A percentile compares a stretch with the other conserved stretches of the same genome.
phyloP scores from a whole-genome alignment of 352 stramenopile genomes.

The Globisporangium echinulatum region DNA sequence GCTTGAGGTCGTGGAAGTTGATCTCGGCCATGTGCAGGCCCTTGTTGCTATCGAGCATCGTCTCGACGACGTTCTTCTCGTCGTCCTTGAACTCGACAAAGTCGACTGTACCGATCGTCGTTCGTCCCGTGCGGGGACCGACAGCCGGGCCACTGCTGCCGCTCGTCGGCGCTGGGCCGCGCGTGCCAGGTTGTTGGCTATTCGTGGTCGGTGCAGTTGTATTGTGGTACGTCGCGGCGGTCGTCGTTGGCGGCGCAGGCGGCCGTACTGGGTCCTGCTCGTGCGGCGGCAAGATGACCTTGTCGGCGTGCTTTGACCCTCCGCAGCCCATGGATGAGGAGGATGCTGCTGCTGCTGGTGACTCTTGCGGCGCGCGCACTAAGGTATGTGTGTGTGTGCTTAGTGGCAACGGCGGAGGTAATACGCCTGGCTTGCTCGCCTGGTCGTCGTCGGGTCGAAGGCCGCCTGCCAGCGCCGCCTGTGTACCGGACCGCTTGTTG shows the following conservation, averaged over 20 bases:
- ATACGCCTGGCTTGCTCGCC: too few species aligned
- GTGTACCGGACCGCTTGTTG: too few species aligned
- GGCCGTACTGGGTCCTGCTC: slow-evolving; percentile 3
- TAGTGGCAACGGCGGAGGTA: too few species aligned
- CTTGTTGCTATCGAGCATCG: slow-evolving; percentile 86
- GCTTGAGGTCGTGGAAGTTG: slow-evolving; percentile 86
- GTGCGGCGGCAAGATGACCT: slow-evolving; percentile 3
- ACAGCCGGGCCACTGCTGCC: neutral
- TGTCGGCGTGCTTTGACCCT: slow-evolving; percentile 6
- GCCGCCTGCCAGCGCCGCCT: too few species aligned
- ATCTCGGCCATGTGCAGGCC: slow-evolving; percentile 83
- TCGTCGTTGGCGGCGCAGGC: neutral
- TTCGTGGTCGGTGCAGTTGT: neutral
- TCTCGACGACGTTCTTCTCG: slow-evolving; percentile 85
- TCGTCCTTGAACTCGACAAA: slow-evolving; percentile 84
- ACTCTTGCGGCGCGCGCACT: neutral
- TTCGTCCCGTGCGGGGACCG: slow-evolving; percentile 14
- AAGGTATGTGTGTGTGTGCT: neutral
- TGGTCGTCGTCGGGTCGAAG: too few species aligned
- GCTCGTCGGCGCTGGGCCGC: neutral
- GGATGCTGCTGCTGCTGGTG: neutral
- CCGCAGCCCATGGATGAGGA: slow-evolving; percentile 9
- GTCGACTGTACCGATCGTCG: slow-evolving; percentile 41
- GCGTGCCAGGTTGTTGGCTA: neutral
- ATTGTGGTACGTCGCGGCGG: too few species aligned